Percentiles rank a stretch among this genome's conserved stretches.
Conservation (phyloP, 2,329 filamentous ascomycete species). For the Fusarium sp. region DNA sequence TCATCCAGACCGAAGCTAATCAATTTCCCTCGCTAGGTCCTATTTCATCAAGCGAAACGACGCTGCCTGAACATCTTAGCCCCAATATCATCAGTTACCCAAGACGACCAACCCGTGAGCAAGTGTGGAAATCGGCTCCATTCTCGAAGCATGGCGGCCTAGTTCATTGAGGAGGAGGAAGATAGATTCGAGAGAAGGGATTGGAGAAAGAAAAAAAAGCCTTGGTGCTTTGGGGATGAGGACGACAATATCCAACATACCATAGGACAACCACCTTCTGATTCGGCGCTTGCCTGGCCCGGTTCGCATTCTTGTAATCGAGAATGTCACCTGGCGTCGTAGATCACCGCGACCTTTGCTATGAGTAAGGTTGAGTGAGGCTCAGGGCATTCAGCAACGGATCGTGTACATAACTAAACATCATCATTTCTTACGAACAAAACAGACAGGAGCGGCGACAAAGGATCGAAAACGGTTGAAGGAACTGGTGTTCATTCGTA, state of each 20-base stretch:
- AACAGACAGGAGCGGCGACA: slow-evolving; percentile 29
- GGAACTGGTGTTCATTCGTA: slow-evolving; percentile 24
- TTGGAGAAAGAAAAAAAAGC: background rate
- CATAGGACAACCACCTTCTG: slow-evolving; percentile 28
- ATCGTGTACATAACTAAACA: slow-evolving; percentile 46
- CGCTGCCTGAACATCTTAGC: slow-evolving; percentile 46
- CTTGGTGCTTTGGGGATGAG: slow-evolving; percentile 11
- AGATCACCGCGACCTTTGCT: slow-evolving; percentile 1
- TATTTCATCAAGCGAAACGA: slow-evolving; percentile 71
- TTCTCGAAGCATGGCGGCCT: slow-evolving; percentile 16
- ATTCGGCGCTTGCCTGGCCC: slow-evolving; percentile 27
- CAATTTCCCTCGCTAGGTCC: slow-evolving; percentile 56
- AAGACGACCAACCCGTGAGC: slow-evolving; percentile 12
- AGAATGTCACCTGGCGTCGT: slow-evolving; percentile 14
- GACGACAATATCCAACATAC: slow-evolving; percentile 30
- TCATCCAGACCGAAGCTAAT: slow-evolving; percentile 9
- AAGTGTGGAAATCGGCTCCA: slow-evolving; percentile 18
- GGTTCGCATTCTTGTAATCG: slow-evolving; percentile 10
- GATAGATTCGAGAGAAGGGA: slow-evolving; percentile 20
- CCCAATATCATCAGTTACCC: slow-evolving; percentile 14
- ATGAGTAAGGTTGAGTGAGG: slow-evolving; percentile 10
- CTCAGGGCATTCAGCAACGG: slow-evolving; percentile 24
- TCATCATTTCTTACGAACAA: slow-evolving; percentile 43
- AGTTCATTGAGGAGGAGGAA: slow-evolving; percentile 10
- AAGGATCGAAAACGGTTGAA: slow-evolving; percentile 21